Conservation (phyloP, 257 asterid species). For the Nicotiana paniculata region DNA sequence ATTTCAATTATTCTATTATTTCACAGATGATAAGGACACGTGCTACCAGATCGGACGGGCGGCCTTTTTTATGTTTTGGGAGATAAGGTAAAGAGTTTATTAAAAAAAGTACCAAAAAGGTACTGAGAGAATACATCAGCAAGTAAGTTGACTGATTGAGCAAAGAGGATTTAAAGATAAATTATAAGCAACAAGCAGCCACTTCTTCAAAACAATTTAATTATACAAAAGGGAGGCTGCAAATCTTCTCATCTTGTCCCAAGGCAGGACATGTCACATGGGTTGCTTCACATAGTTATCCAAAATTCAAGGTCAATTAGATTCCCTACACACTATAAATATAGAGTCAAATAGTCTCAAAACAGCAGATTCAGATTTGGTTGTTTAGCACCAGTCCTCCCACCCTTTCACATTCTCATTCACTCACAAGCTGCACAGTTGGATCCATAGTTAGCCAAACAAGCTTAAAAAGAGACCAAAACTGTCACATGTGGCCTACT, state of each 20-base stretch:
- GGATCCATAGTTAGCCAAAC: neutral
- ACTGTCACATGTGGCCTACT: neutral
- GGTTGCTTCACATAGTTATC: slow-evolving; percentile 7
- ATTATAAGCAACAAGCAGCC: neutral
- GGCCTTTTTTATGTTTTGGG: no score
- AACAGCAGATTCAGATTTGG: slow-evolving; percentile 2
- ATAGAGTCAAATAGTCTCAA: neutral
- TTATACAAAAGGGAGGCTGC: neutral
- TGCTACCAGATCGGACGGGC: no score
- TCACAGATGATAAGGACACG: no score
- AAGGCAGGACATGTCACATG: slow-evolving; percentile 32
- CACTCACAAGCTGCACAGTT: neutral
- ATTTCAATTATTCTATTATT: no score
- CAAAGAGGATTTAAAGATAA: no score
- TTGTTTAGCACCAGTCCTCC: neutral
- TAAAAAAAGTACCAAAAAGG: no score
- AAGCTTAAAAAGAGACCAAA: neutral
- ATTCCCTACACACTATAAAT: slow-evolving; percentile 12
- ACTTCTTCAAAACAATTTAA: neutral
- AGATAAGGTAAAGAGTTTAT: no score
- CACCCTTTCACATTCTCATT: neutral
- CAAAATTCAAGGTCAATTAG: slow-evolving; percentile 15
- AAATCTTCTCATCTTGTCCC: neutral
- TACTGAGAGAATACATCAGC: no score
- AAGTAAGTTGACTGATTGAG: no score